These are phyloP conservation scores for Exophiala aquamarina DNA, from an alignment of 2,329 filamentous ascomycete species.

Conservation along the genomic window DNA sequence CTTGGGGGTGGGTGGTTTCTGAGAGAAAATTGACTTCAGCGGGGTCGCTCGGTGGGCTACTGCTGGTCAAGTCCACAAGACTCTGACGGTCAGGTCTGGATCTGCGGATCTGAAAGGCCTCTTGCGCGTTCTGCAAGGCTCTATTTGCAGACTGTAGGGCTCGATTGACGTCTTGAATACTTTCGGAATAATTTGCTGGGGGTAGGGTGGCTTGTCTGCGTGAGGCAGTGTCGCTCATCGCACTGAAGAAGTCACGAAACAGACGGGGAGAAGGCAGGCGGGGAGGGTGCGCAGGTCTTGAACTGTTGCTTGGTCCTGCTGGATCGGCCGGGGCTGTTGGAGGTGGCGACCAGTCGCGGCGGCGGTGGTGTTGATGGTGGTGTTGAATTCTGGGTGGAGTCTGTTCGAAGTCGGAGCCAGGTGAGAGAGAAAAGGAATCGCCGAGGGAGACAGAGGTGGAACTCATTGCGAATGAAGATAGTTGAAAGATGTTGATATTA, in stretches of 20 bases:
- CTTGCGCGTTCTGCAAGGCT: slow-evolving; percentile 25
- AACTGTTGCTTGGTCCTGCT: too few relatives aligned
- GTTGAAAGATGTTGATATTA: too few relatives aligned
- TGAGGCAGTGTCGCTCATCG: slow-evolving; percentile 13
- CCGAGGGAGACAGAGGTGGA: too few relatives aligned
- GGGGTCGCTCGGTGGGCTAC: slow-evolving; percentile 12
- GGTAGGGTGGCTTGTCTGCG: slow-evolving; percentile 20
- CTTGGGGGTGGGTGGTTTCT: slow-evolving; percentile 26
- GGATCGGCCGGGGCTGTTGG: too few relatives aligned
- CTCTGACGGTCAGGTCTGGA: slow-evolving; percentile 3
- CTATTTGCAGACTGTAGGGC: slow-evolving; percentile 24
- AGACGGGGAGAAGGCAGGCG: slow-evolving; percentile 21
- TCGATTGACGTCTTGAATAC: slow-evolving; percentile 19
- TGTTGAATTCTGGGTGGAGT: too few relatives aligned
- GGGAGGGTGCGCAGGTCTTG: slow-evolving; percentile 14
- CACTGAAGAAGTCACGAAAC: slow-evolving; percentile 24
- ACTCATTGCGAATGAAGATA: too few relatives aligned
- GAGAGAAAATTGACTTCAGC: slow-evolving; percentile 22
- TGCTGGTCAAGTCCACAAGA: slow-evolving; percentile 21
- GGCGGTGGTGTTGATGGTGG: too few relatives aligned
- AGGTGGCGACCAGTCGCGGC: too few relatives aligned
- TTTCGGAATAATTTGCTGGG: slow-evolving; percentile 15
- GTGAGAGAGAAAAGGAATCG: too few relatives aligned
- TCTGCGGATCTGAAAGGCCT: slow-evolving; percentile 24
- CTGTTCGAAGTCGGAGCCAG: too few relatives aligned